Conservation (phyloP, 2,329 filamentous ascomycete species). For the Penicillium glabrum region DNA sequence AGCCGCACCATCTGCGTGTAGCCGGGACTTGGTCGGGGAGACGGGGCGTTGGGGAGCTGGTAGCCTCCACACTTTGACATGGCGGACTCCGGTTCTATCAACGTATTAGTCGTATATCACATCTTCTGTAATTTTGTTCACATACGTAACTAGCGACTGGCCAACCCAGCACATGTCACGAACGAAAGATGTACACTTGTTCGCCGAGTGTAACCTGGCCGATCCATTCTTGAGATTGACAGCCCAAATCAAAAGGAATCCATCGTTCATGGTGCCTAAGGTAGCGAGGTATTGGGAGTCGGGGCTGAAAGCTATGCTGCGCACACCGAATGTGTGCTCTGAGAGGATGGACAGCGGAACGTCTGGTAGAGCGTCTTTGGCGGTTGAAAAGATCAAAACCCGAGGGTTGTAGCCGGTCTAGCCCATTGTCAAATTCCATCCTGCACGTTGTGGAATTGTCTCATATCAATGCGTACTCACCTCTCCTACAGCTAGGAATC, state of each 20-base stretch:
- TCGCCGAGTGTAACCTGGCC: conserved; percentile 77
- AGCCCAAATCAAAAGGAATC: conserved; percentile 88
- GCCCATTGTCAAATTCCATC: neutral
- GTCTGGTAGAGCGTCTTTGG: conserved; percentile 73
- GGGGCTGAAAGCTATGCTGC: conserved; percentile 82
- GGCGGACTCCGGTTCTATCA: conserved; percentile 69
- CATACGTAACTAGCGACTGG: conserved; percentile 70
- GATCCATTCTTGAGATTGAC: conserved; percentile 80
- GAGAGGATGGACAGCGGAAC: conserved; percentile 79
- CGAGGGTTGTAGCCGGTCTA: conserved; percentile 87
- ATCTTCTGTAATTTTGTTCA: conserved; percentile 19
- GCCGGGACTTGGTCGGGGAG: conserved; percentile 65
- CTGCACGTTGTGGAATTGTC: neutral
- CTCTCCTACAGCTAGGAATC: conserved; percentile 87
- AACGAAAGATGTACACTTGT: conserved; percentile 87
- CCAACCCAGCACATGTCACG: conserved; percentile 91
- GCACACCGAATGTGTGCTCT: conserved; percentile 88
- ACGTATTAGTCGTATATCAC: neutral
- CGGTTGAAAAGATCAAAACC: conserved; percentile 83
- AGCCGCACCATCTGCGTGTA: conserved; percentile 39
- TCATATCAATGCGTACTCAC: conserved; percentile 38
- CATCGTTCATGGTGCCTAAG: conserved; percentile 84
- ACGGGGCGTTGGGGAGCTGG: conserved; percentile 60
- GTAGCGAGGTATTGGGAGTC: conserved; percentile 86
- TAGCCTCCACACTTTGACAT: conserved; percentile 90